These are phyloP conservation scores for Rosa chinensis DNA, from an alignment of 306 rosid genomes.

Conservation along the genomic window DNA sequence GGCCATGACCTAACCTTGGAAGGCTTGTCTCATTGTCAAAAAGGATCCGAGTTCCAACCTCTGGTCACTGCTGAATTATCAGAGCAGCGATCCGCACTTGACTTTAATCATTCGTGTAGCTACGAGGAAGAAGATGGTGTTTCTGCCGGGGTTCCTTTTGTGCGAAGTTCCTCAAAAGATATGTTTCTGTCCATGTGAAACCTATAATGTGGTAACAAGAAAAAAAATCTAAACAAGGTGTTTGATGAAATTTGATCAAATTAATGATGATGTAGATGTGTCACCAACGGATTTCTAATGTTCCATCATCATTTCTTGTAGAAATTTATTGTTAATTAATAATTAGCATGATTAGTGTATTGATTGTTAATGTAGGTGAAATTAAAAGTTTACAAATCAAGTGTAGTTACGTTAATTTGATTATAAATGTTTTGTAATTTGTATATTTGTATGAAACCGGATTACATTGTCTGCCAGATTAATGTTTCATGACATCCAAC, in stretches of 20 bases:
- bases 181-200: neutral
- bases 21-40: conserved; percentile 66
- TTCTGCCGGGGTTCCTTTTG: neutral
- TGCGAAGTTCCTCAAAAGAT: neutral
- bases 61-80: conserved; percentile 27
- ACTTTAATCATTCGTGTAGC: conserved; percentile 2
- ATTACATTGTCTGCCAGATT: no score
- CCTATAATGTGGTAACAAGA: neutral
- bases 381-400: no score
- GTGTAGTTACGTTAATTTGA: no score
- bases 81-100: conserved; percentile 33
- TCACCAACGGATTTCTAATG: neutral
- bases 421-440: no score
- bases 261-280: neutral
- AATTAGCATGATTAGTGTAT: neutral
- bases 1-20: conserved; percentile 26
- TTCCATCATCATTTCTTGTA: neutral
- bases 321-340: neutral
- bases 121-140: neutral
- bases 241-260: neutral
- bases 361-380: neutral
- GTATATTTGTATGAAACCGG: no score
- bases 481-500: no score
- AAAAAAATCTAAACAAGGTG: neutral
- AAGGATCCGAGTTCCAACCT: conserved; percentile 58